A percentile compares a stretch with the other conserved stretches of the same genome.
Conservation (phyloP, 192 early-diverging fungal genomes). For the Backusella tuberculispora region DNA sequence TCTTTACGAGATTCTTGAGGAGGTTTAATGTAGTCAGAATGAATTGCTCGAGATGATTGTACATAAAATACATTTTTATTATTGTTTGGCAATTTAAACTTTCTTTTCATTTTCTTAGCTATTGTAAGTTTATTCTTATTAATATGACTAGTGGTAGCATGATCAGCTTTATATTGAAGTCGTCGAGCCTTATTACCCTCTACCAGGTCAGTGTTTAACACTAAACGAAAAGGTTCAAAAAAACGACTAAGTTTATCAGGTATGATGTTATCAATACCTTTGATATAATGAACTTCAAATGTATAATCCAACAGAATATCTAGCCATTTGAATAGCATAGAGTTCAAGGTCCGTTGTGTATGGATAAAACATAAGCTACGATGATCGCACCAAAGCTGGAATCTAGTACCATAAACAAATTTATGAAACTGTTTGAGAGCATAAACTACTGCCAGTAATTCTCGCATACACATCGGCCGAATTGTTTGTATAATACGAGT, state of each 20-base stretch:
- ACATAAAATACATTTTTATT: background rate
- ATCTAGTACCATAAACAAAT: slow-evolving; percentile 40
- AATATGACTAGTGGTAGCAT: background rate
- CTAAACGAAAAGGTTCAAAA: background rate
- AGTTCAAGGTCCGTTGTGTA: slow-evolving; percentile 25
- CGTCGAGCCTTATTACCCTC: slow-evolving; percentile 12
- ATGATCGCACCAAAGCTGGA: slow-evolving; percentile 47
- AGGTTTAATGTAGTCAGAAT: background rate
- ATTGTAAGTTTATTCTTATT: too few relatives aligned
- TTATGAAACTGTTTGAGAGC: slow-evolving; percentile 42
- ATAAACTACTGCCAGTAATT: background rate
- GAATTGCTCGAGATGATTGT: background rate
- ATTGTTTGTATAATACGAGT: too few relatives aligned
- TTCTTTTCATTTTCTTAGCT: background rate
- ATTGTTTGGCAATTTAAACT: background rate
- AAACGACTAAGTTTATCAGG: slow-evolving; percentile 40
- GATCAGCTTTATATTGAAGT: background rate
- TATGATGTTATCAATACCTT: slow-evolving; percentile 35
- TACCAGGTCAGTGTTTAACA: background rate
- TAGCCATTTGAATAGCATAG: slow-evolving; percentile 37
- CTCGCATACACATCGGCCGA: background rate
- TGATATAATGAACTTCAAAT: slow-evolving; percentile 33
- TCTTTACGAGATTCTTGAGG: background rate
- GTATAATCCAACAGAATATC: slow-evolving; percentile 37
- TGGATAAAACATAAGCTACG: slow-evolving; percentile 35